These are phyloP conservation scores for Cryphonectria japonica DNA, from an alignment of 2,329 filamentous ascomycete genomes.

Conservation along the genomic window DNA sequence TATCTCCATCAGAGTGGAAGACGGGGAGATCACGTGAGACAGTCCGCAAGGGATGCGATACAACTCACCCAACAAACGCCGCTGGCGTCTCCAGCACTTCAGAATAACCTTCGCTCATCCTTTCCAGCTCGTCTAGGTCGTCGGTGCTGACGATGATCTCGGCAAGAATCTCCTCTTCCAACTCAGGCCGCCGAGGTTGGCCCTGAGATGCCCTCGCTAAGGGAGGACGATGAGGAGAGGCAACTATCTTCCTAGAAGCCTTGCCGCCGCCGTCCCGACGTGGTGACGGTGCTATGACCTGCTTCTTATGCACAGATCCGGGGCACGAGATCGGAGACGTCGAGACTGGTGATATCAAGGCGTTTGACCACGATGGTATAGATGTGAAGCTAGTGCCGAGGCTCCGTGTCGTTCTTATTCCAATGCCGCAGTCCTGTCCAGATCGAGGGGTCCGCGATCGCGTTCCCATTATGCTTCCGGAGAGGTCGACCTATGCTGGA, in stretches of 20 bases:
- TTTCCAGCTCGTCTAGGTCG: conserved; percentile 43
- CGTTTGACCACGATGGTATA: conserved; percentile 8
- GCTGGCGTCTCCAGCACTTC: conserved; percentile 29
- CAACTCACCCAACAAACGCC: conserved; percentile 32
- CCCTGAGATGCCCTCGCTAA: not conserved
- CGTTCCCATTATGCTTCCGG: conserved; percentile 37
- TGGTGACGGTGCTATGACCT: conserved; percentile 6
- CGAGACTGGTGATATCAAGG: conserved; percentile 19
- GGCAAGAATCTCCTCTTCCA: conserved; percentile 41
- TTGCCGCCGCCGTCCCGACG: conserved; percentile 10
- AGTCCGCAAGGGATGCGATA: not conserved
- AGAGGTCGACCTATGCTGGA: conserved; percentile 21
- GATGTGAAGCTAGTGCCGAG: conserved; percentile 22
- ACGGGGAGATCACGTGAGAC: conserved; percentile 12
- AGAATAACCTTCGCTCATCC: conserved; percentile 33
- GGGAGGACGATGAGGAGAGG: conserved; percentile 15
- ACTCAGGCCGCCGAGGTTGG: conserved; percentile 3
- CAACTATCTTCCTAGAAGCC: not conserved
- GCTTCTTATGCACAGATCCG: conserved; percentile 2
- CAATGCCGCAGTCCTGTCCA: conserved; percentile 38
- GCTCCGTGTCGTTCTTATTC: conserved; percentile 35
- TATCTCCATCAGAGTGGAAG: not conserved
- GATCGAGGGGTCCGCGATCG: conserved; percentile 38
- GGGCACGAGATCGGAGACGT: not conserved
- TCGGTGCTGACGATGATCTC: conserved; percentile 53